A percentile compares a stretch with the other conserved stretches of the same genome.
phyloP scores from a whole-genome alignment of 805 yeast genomes.

The Komagataella populi region DNA sequence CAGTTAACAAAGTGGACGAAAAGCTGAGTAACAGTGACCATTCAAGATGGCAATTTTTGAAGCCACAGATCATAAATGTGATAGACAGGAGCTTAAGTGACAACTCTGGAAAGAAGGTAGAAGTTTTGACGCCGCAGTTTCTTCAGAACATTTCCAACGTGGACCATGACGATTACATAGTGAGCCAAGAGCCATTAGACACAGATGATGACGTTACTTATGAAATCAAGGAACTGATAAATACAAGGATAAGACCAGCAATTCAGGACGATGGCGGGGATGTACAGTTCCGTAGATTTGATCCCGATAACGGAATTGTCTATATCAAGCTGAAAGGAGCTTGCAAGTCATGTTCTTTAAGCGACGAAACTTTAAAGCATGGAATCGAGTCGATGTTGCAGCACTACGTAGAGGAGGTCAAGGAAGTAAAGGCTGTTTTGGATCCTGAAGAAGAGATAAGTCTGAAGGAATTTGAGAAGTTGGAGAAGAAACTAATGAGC shows the following conservation, averaged over 20 bases:
- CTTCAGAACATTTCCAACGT: conserved; percentile 9
- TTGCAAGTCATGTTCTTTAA: conserved; percentile 58
- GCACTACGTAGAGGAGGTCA: conserved; percentile 57
- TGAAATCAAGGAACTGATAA: conserved; percentile 57
- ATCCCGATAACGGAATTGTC: conserved; percentile 41
- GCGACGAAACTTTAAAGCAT: conserved; percentile 50
- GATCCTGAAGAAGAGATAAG: conserved; percentile 43
- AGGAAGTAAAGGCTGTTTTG: conserved; percentile 29
- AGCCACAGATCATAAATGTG: conserved; percentile 12
- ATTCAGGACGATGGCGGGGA: conserved; percentile 71
- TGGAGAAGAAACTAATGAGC: conserved; percentile 44
- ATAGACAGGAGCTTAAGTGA: conserved; percentile 7
- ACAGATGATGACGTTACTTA: conserved; percentile 55
- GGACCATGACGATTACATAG: background rate
- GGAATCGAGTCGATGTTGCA: conserved; percentile 65
- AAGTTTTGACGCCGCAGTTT: conserved; percentile 9
- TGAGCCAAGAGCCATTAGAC: conserved; percentile 23
- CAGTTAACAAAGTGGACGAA: conserved; percentile 43
- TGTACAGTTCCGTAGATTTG: conserved; percentile 50
- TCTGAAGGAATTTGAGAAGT: conserved; percentile 68
- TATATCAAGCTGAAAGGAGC: conserved; percentile 52
- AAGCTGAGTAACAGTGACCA: conserved; percentile 17
- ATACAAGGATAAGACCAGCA: conserved; percentile 61
- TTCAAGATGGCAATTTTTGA: conserved; percentile 16
- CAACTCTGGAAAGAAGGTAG: conserved; percentile 10